Evolutionary conservation across 352 stramenopile genomes (phyloP), one percentile per base, ranked within the genome.

Genomic region (Pythium rishiriense): DNA sequence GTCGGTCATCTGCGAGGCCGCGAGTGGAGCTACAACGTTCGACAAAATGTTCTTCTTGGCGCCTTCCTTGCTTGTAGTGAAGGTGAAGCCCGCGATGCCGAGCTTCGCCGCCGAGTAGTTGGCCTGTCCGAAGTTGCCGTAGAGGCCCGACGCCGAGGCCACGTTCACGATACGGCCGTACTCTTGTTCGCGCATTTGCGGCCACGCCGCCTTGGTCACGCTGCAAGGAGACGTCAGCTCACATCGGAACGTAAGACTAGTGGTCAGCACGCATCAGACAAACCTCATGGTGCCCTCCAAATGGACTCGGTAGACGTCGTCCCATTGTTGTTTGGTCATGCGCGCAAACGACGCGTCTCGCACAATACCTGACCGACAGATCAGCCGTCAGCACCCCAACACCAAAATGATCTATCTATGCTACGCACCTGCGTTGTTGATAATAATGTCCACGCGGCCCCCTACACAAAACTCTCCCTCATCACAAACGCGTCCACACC

Each of bases 101-200:
- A 98, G 69, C 69, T 98, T 98, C 47, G 83, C 82, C 4, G 84
- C 81, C 39, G 81, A 81, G 67, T 97, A 97, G 70, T 97, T 97
- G 45, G 88, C 83, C 59, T 97, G 89, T 5, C 89, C 89, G 35
- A 97, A 96, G 65, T 96, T 96, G 39, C 89, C 89, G 64, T 96
- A 96, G 24, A 97, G 64, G 12, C 89, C 89, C 4, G 89, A 91
- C 4, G 82, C 85, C 14, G 81, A 94, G 35, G 87, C 72, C 10
- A 96, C 73, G 54, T 93, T 94, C 37, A 97, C 83, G 58, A 96
- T 88, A 31, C 89, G 82, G n/a, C 89, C 88, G 57, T 88, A 97
- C 19, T 83, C 57, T 62, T 93, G 80, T 58, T 90, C 75, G 15
- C 81, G 79, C 85, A 96, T 94, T 41, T 81, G 59, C 21, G 78